phyloP scores from a whole-genome alignment of 2,329 filamentous ascomycete species.

The Aspergillus phoenicis region DNA sequence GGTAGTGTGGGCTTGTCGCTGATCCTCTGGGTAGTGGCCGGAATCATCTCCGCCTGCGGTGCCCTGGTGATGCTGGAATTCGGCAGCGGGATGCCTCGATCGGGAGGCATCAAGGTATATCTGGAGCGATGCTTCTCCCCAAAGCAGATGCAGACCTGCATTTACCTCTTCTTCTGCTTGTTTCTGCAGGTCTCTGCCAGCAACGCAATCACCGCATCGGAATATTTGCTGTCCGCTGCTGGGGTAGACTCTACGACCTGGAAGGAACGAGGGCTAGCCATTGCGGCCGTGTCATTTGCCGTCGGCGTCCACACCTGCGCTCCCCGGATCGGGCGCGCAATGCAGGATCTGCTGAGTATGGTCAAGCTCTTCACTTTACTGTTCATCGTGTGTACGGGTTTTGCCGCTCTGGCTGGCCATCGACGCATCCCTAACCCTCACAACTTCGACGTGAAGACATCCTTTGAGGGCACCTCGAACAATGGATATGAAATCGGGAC shows the following conservation, averaged over 20 bases:
- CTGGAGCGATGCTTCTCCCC: conserved; percentile 52
- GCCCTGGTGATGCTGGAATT: conserved; percentile 53
- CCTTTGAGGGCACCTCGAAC: conserved; percentile 23
- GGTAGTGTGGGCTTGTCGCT: conserved; percentile 59
- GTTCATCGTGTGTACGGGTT: conserved; percentile 47
- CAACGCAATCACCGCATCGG: conserved; percentile 28
- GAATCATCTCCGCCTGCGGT: conserved; percentile 50
- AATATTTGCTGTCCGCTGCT: conserved; percentile 29
- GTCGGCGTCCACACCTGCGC: conserved; percentile 48
- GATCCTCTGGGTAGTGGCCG: conserved; percentile 58
- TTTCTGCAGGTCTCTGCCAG: conserved; percentile 37
- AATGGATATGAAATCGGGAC: conserved; percentile 28
- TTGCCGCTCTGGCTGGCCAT: conserved; percentile 43
- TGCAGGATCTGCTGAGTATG: conserved; percentile 50
- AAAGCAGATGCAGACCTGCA: conserved; percentile 50
- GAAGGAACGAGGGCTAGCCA: conserved; percentile 31
- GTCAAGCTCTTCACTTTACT: conserved; percentile 51
- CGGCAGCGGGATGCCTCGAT: conserved; percentile 49
- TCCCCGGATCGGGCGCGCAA: conserved; percentile 43
- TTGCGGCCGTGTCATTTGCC: conserved; percentile 32
- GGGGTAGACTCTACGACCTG: conserved; percentile 27
- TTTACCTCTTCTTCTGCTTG: conserved; percentile 52
- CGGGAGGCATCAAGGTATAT: conserved; percentile 52
- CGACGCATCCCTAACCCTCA: conserved; percentile 40
- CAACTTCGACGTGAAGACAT: conserved; percentile 41